Evolutionary conservation across 306 rosid genomes (phyloP).

Genomic region (Oemleria cerasiformis): DNA sequence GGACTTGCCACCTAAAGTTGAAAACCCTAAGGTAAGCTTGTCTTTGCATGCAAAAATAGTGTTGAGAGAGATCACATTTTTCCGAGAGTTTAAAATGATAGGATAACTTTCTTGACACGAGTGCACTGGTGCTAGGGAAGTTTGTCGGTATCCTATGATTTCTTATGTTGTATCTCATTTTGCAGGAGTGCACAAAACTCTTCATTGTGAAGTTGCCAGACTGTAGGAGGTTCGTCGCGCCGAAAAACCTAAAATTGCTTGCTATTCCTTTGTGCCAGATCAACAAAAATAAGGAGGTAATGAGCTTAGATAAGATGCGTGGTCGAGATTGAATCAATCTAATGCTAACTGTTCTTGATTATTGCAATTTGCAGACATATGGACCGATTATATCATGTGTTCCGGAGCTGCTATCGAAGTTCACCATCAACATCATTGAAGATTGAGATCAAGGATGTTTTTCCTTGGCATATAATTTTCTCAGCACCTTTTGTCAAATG

Average conservation of each 20-base stretch:
- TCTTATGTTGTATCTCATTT: constrained; percentile 13
- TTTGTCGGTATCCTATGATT: not conserved
- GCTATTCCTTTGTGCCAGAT: constrained; percentile 87
- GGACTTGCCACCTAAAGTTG: constrained; percentile 52
- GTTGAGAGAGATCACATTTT: no score
- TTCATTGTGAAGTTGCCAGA: constrained; percentile 75
- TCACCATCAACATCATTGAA: constrained; percentile 59
- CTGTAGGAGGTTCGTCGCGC: constrained; percentile 66
- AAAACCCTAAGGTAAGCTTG: constrained; percentile 60
- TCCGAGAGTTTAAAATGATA: no score
- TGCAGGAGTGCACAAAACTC: constrained; percentile 82
- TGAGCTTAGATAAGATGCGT: not conserved
- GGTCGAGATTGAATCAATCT: not conserved
- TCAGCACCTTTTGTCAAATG: not conserved
- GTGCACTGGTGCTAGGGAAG: no score
- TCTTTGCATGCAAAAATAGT: no score
- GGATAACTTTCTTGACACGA: no score
- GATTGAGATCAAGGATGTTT: constrained; percentile 14
- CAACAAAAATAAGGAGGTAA: constrained; percentile 69
- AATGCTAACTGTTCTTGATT: not conserved
- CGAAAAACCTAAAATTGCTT: constrained; percentile 67
- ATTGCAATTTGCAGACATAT: constrained; percentile 58
- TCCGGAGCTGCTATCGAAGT: constrained; percentile 73
- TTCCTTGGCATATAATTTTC: not conserved
- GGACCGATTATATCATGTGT: constrained; percentile 74